phyloP scores from a whole-genome alignment of 139 green algal genomes.

The Raphidocelis subcapitata region DNA sequence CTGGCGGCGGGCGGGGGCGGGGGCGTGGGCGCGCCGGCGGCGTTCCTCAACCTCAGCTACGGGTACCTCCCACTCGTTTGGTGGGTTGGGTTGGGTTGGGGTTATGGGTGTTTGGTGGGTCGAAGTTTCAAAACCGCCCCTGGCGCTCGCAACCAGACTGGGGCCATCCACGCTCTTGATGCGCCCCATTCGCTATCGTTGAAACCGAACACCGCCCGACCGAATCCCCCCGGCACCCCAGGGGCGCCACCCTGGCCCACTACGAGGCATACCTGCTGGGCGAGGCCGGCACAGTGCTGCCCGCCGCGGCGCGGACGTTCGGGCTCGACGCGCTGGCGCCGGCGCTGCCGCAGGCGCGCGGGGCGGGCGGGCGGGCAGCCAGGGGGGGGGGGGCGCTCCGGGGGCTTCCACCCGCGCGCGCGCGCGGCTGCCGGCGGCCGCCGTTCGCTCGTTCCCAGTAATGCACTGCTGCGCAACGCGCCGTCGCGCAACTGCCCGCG shows the following conservation, averaged over 20 bases:
- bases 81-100: no score
- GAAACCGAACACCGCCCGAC: no score
- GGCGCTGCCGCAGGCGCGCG: neutral
- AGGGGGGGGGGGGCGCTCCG: neutral
- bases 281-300: conserved; percentile 57
- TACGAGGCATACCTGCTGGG: conserved; percentile 51
- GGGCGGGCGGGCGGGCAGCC: conserved; percentile 13
- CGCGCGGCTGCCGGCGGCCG: conserved; percentile 12
- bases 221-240: conserved; percentile 12
- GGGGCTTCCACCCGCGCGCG: neutral
- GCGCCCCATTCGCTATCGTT: no score
- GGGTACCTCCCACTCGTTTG: conserved; percentile 62
- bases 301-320: conserved; percentile 12
- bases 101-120: no score
- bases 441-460: neutral
- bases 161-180: no score
- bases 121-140: no score
- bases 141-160: no score
- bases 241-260: conserved; percentile 58
- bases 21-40: neutral
- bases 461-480: neutral
- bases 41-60: conserved; percentile 66
- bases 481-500: neutral
- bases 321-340: neutral
- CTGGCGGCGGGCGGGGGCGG: no score